Conservation (phyloP, 1,284 basidiomycete genomes). For the Grifola frondosa region DNA sequence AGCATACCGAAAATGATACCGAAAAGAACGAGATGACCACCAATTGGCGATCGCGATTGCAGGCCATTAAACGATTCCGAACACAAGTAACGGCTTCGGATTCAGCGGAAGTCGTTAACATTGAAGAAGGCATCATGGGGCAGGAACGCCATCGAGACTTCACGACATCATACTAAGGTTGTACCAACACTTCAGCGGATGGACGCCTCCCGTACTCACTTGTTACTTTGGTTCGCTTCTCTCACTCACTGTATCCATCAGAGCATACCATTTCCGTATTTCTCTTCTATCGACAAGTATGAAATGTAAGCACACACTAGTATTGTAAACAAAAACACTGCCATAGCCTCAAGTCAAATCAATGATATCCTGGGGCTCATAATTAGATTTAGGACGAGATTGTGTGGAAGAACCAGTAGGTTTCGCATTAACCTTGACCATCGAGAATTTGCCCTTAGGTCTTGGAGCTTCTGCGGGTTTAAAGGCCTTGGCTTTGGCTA, state of each 20-base stretch:
- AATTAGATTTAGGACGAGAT: constrained; percentile 3
- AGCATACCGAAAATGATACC: constrained; percentile 71
- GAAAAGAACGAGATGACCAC: constrained; percentile 78
- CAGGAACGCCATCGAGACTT: constrained; percentile 42
- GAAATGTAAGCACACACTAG: constrained; percentile 14
- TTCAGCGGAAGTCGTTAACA: constrained; percentile 20
- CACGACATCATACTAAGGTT: constrained; percentile 34
- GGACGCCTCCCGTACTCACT: constrained; percentile 7
- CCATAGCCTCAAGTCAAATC: constrained; percentile 45
- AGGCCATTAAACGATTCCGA: constrained; percentile 71
- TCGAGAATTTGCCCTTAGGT: not conserved
- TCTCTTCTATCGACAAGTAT: constrained; percentile 12
- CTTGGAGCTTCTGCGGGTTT: not conserved
- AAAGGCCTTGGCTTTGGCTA: constrained; percentile 11
- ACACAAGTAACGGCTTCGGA: constrained; percentile 32
- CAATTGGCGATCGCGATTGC: constrained; percentile 83
- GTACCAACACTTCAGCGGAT: constrained; percentile 11
- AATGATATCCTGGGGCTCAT: constrained; percentile 31
- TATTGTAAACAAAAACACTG: constrained; percentile 7
- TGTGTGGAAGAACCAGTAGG: not conserved
- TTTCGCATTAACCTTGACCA: not conserved
- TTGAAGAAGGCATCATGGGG: constrained; percentile 34
- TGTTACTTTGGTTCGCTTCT: constrained; percentile 4
- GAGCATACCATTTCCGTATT: constrained; percentile 12
- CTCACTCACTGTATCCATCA: constrained; percentile 19